Percentiles rank a stretch among this genome's conserved stretches.
Evolutionary conservation across 805 yeast genomes (phyloP).

Genomic region (Candida insectalens): DNA sequence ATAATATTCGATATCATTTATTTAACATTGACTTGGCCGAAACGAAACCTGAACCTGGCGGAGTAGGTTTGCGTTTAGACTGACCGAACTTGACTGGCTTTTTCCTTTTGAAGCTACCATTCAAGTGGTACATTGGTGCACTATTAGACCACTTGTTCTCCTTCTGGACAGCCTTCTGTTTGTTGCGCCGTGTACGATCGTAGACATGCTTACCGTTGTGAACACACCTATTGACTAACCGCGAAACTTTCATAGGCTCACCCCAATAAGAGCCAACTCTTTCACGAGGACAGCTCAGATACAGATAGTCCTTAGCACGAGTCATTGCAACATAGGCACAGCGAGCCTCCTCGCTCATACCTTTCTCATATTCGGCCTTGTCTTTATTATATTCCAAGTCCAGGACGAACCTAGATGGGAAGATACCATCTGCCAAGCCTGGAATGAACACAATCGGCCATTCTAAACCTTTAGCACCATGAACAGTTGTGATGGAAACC

Average conservation of each 20-base stretch:
- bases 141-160: too few relatives aligned
- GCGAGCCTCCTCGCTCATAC: slow-evolving; percentile 68
- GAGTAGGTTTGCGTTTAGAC: too few relatives aligned
- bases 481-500: slow-evolving; percentile 64
- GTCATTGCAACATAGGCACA: slow-evolving; percentile 85
- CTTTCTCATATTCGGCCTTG: slow-evolving; percentile 13
- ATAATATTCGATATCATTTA: too few relatives aligned
- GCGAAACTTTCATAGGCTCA: slow-evolving; percentile 1
- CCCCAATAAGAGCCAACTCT: too few relatives aligned
- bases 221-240: slow-evolving; percentile 1
- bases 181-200: too few relatives aligned
- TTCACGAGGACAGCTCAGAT: slow-evolving; percentile 18
- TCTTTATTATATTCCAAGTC: slow-evolving; percentile 18
- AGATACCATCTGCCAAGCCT: slow-evolving; percentile 51
- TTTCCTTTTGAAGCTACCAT: too few relatives aligned
- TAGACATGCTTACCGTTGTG: background rate
- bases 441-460: slow-evolving; percentile 91
- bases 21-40: too few relatives aligned
- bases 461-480: slow-evolving; percentile 88
- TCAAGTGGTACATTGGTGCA: too few relatives aligned
- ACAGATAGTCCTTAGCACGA: slow-evolving; percentile 49
- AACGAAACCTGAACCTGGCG: too few relatives aligned
- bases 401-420: slow-evolving; percentile 51
- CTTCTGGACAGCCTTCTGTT: too few relatives aligned
- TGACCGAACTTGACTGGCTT: too few relatives aligned